Evolutionary conservation across 1,139 yeast genomes (phyloP).

Genomic region (Protomyces inouyei): DNA sequence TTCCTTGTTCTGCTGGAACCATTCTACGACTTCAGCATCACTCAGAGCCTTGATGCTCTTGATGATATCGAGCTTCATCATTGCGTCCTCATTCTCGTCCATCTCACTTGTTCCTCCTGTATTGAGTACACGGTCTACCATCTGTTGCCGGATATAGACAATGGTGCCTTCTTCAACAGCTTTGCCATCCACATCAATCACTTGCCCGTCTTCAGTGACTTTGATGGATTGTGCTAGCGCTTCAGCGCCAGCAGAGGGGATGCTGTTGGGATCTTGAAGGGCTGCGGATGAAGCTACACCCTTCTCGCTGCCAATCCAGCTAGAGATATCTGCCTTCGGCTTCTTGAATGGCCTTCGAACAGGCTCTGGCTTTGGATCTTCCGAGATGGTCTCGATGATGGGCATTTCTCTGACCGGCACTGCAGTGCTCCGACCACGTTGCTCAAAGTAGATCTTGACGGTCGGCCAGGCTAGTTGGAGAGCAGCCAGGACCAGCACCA

Average conservation of each 20-base stretch:
- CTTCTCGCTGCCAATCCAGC: background rate
- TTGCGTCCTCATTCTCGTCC: constrained; percentile 22
- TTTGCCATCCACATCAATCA: constrained; percentile 14
- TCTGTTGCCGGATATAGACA: constrained; percentile 20
- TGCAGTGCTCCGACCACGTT: background rate
- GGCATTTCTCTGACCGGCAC: constrained; percentile 10
- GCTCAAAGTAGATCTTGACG: background rate
- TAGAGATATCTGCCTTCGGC: constrained; percentile 11
- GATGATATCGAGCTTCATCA: constrained; percentile 23
- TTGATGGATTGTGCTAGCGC: background rate
- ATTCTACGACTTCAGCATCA: constrained; percentile 20
- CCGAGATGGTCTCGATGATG: constrained; percentile 24
- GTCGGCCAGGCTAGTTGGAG: constrained; percentile 19
- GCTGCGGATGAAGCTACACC: background rate
- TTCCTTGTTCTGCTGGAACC: constrained; percentile 18
- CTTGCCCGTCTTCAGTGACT: constrained; percentile 2
- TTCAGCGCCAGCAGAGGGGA: constrained; percentile 11
- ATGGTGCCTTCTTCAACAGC: constrained; percentile 23
- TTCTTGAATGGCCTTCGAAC: constrained; percentile 6
- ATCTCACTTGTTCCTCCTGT: constrained; percentile 8
- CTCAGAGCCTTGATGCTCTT: constrained; percentile 22
- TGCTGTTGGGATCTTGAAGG: constrained; percentile 12
- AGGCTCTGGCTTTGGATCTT: constrained; percentile 6
- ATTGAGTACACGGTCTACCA: constrained; percentile 20
- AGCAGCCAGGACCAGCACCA: background rate